Percentiles rank a stretch among this genome's conserved stretches.
These are phyloP conservation scores for Pseudopediastrum boryanum DNA, from an alignment of 139 green algal genomes.

Conservation along the genomic window DNA sequence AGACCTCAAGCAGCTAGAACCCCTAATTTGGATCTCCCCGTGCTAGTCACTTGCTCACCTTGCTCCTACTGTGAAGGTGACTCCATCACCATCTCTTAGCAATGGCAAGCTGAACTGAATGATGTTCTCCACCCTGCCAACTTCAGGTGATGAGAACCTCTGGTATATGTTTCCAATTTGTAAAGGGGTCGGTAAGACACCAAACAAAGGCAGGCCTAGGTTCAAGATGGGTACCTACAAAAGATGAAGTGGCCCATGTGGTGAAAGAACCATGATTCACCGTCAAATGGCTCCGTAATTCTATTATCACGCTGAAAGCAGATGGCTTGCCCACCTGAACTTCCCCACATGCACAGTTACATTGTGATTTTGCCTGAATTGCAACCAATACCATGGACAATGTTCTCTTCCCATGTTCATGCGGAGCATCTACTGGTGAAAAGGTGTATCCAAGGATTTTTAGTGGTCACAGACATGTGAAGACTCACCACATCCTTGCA, in stretches of 20 bases:
- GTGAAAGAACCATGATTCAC: neutral
- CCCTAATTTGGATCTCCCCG: no score
- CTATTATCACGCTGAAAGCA: neutral
- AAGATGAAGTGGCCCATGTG: neutral
- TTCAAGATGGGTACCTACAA: constrained; percentile 24
- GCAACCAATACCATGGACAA: neutral
- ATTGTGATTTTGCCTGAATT: neutral
- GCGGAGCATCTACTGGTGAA: neutral
- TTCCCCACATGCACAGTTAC: no score
- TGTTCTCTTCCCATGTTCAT: neutral
- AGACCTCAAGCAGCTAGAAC: no score
- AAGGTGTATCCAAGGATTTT: neutral
- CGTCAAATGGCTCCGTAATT: neutral
- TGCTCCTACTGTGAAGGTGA: constrained; percentile 46
- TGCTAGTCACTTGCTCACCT: constrained; percentile 40
- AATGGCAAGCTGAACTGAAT: constrained; percentile 52
- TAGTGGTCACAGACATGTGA: neutral
- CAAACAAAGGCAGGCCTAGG: neutral
- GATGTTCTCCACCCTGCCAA: constrained; percentile 60
- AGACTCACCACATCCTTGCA: neutral
- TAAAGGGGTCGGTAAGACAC: constrained; percentile 21
- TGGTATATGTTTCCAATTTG: constrained; percentile 61
- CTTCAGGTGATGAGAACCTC: constrained; percentile 45
- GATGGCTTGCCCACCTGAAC: no score
- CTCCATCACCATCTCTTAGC: constrained; percentile 27